Evolutionary conservation across 768 basidiomycete genomes (phyloP).

Genomic region (Ramaria rubella): DNA sequence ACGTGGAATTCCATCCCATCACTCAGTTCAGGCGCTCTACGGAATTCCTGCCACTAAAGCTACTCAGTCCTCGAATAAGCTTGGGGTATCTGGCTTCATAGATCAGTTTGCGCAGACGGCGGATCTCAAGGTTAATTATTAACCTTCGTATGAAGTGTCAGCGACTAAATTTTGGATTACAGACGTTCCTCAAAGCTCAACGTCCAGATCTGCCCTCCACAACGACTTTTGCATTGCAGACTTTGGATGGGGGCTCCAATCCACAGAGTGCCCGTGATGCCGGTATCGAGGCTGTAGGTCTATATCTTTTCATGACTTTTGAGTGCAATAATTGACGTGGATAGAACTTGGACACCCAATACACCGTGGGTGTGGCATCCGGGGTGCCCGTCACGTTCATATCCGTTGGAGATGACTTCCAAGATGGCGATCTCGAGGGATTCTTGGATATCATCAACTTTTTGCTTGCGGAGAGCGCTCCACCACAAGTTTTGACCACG

Average conservation of each 20-base stretch:
- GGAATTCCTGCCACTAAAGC: conserved; percentile 28
- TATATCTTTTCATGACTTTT: neutral
- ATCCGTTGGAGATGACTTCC: conserved; percentile 25
- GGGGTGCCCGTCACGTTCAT: conserved; percentile 31
- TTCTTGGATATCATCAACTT: conserved; percentile 14
- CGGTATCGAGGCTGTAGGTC: conserved; percentile 31
- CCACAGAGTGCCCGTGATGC: conserved; percentile 24
- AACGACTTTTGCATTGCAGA: conserved; percentile 30
- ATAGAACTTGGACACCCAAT: conserved; percentile 29
- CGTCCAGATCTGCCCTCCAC: conserved; percentile 27
- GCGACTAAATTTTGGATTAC: conserved; percentile 11
- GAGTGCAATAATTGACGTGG: neutral
- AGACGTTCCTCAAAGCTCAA: conserved; percentile 21
- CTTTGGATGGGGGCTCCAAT: conserved; percentile 32
- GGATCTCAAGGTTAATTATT: conserved; percentile 10
- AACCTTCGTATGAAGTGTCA: neutral
- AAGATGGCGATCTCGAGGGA: conserved; percentile 19
- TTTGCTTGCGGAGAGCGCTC: conserved; percentile 9
- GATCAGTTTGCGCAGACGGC: conserved; percentile 26
- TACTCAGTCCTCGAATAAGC: conserved; percentile 22
- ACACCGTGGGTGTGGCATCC: conserved; percentile 32
- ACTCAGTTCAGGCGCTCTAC: conserved; percentile 26
- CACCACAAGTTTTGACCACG: conserved; percentile 25
- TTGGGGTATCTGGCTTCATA: conserved; percentile 30
- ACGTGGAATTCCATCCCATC: neutral